Percentiles rank a stretch among this genome's conserved stretches.
phyloP scores from a whole-genome alignment of 306 rosid species.

The Lathyrus oleraceus region DNA sequence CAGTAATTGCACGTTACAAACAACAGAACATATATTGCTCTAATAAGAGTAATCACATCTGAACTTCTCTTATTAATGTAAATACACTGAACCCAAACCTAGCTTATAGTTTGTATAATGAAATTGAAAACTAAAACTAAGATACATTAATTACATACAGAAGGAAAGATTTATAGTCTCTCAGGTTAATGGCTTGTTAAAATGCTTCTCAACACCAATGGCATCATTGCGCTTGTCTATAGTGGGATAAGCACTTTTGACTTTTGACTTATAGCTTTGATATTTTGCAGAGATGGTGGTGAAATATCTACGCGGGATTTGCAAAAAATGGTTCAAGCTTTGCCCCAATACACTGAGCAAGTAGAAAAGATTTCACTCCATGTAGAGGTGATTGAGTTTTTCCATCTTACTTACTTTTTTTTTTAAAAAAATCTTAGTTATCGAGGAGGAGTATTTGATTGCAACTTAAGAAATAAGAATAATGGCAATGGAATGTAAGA shows the following conservation, averaged over 20 bases:
- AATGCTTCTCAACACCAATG: background rate
- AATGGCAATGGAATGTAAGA: slow-evolving; percentile 17
- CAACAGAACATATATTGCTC: background rate
- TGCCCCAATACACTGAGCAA: slow-evolving; percentile 95
- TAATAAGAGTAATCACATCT: background rate
- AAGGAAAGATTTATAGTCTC: background rate
- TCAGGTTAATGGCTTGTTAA: background rate
- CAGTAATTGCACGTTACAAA: background rate
- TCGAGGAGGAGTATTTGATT: slow-evolving; percentile 8
- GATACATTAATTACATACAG: background rate
- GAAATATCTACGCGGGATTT: slow-evolving; percentile 89
- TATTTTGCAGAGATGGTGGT: slow-evolving; percentile 65
- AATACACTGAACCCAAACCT: background rate
- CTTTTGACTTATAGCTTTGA: slow-evolving; percentile 33
- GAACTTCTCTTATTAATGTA: background rate
- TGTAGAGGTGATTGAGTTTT: slow-evolving; percentile 69
- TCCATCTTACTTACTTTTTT: slow-evolving; percentile 5
- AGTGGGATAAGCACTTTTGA: background rate
- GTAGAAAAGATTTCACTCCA: slow-evolving; percentile 92
- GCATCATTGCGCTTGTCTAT: background rate
- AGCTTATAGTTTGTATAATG: background rate
- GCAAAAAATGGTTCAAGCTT: slow-evolving; percentile 98
- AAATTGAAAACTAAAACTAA: background rate
- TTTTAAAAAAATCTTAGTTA: background rate
- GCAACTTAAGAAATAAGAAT: slow-evolving; percentile 27